Evolutionary conservation across 106 monocot species (phyloP).

Genomic region (Dioscorea zingiberensis): DNA sequence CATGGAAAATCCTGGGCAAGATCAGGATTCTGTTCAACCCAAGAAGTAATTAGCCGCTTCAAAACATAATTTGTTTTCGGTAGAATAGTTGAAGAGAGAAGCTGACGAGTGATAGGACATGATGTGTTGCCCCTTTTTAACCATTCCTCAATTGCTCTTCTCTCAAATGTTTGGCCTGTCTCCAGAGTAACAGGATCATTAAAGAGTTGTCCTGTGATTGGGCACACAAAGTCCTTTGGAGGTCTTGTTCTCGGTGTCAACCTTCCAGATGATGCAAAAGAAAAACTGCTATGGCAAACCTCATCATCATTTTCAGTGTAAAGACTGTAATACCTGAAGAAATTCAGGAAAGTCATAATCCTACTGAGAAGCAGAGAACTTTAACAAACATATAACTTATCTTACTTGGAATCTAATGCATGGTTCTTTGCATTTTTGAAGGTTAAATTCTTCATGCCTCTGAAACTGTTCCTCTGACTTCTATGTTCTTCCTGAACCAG

Average conservation of each 20-base stretch:
- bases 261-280: slow-evolving; percentile 21
- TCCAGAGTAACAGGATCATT: slow-evolving; percentile 51
- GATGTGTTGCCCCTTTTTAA: slow-evolving; percentile 47
- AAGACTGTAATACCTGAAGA: slow-evolving; percentile 15
- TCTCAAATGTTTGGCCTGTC: slow-evolving; percentile 56
- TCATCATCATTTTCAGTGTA: slow-evolving; percentile 31
- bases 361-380: no score
- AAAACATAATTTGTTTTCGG: slow-evolving; percentile 57
- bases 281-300: slow-evolving; percentile 6
- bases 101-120: slow-evolving; percentile 51
- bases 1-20: slow-evolving; percentile 31
- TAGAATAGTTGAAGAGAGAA: slow-evolving; percentile 32
- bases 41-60: slow-evolving; percentile 39
- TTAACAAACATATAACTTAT: not conserved
- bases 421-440: not conserved
- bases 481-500: slow-evolving; percentile 1
- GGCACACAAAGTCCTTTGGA: slow-evolving; percentile 57
- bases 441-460: not conserved
- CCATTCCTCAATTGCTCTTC: slow-evolving; percentile 59
- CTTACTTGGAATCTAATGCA: slow-evolving; percentile 24
- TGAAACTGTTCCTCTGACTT: slow-evolving; percentile 12
- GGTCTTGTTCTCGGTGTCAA: slow-evolving; percentile 21
- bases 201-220: slow-evolving; percentile 52
- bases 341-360: no score
- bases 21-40: slow-evolving; percentile 45